Conservation (phyloP, 345 rosid species). For the Brassica nigra region DNA sequence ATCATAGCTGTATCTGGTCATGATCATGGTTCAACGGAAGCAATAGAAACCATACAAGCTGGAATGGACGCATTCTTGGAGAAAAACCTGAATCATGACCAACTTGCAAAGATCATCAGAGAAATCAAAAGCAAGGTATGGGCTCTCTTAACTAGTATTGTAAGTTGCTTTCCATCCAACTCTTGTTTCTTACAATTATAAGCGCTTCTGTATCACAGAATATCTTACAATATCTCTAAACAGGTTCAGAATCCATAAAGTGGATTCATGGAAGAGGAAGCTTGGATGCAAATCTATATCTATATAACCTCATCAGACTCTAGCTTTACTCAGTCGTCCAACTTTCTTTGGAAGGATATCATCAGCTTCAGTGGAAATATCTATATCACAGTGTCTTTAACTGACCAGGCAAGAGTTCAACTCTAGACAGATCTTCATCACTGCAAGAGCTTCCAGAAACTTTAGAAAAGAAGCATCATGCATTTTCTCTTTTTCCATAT, state of each 20-base stretch:
- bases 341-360: too few relatives aligned
- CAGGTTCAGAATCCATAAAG: constrained; percentile 24
- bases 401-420: too few relatives aligned
- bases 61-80: constrained; percentile 68
- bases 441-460: background rate
- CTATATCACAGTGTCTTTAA: too few relatives aligned
- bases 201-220: too few relatives aligned
- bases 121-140: constrained; percentile 2
- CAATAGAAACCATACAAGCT: constrained; percentile 40
- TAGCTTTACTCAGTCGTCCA: too few relatives aligned
- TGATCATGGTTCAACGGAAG: constrained; percentile 39
- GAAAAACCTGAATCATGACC: constrained; percentile 43
- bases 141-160: background rate
- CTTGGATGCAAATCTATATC: too few relatives aligned
- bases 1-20: constrained; percentile 75
- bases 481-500: constrained; percentile 61
- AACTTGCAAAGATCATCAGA: constrained; percentile 36
- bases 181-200: background rate
- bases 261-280: too few relatives aligned
- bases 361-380: too few relatives aligned
- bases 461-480: constrained; percentile 33
- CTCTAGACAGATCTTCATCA: too few relatives aligned
- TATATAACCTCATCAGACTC: too few relatives aligned
- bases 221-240: constrained; percentile 11
- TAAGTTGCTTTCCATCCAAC: background rate